Percentiles rank a stretch among this genome's conserved stretches.
phyloP scores from a whole-genome alignment of 805 yeast genomes.

The Clavispora vitiphila region DNA sequence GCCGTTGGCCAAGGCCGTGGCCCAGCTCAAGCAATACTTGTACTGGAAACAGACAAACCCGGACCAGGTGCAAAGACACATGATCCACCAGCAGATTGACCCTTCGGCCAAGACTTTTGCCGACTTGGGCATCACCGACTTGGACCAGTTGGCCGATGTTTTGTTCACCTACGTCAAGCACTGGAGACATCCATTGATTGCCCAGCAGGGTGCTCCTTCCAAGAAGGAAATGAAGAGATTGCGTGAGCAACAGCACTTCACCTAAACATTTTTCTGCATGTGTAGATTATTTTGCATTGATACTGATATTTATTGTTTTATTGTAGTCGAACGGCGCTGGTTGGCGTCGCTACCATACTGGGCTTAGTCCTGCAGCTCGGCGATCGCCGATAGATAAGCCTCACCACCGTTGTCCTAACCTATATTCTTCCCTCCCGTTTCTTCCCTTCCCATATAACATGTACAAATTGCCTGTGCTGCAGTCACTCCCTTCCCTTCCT shows the following conservation, averaged over 20 bases:
- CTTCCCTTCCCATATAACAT: too few species aligned
- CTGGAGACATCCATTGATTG: slow-evolving; percentile 46
- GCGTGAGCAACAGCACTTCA: slow-evolving; percentile 42
- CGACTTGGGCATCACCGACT: slow-evolving; percentile 60
- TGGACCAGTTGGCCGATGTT: slow-evolving; percentile 41
- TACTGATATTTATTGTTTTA: background rate
- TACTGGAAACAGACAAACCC: slow-evolving; percentile 53
- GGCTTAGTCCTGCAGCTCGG: background rate
- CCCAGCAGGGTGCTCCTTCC: slow-evolving; percentile 40
- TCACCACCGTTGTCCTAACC: too few species aligned
- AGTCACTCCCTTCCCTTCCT: slow-evolving; percentile 11
- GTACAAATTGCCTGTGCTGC: slow-evolving; percentile 9
- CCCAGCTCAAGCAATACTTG: slow-evolving; percentile 36
- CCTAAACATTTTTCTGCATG: slow-evolving; percentile 16
- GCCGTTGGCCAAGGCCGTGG: slow-evolving; percentile 40
- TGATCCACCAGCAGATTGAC: slow-evolving; percentile 61
- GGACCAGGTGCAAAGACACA: slow-evolving; percentile 72
- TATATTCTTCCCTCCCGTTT: too few species aligned
- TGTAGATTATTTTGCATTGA: slow-evolving; percentile 10
- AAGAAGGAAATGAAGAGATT: slow-evolving; percentile 37
- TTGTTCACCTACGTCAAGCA: slow-evolving; percentile 43
- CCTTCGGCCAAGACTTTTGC: slow-evolving; percentile 56
- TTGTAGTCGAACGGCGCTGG: too few species aligned
- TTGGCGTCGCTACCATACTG: too few species aligned
- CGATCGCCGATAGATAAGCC: background rate